phyloP scores from a whole-genome alignment of 306 rosid species.

The Oemleria cerasiformis region DNA sequence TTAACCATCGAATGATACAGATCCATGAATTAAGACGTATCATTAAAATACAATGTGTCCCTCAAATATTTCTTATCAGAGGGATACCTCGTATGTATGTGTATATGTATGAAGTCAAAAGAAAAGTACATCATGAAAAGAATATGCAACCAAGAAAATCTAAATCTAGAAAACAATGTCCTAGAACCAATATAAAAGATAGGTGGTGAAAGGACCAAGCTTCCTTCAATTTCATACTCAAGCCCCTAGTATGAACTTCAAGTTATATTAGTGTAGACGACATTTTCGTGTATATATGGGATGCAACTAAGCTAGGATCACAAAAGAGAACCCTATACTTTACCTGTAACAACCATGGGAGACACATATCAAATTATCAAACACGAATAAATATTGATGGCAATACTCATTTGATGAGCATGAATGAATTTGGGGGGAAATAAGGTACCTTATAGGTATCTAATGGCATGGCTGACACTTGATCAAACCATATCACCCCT shows the following conservation, averaged over 20 bases:
- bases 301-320: background rate
- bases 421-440: background rate
- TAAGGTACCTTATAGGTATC: conserved; percentile 45
- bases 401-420: background rate
- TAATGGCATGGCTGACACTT: conserved; percentile 55
- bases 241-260: background rate
- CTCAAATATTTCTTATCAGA: no score
- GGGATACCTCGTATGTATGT: no score
- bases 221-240: background rate
- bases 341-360: background rate
- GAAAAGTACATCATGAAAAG: background rate
- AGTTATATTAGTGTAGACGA: no score
- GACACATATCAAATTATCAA: background rate
- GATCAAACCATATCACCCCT: conserved; percentile 59
- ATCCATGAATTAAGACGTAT: no score
- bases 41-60: no score
- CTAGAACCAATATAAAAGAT: background rate
- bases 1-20: background rate
- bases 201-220: background rate
- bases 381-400: background rate
- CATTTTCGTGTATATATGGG: no score
- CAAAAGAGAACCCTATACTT: background rate
- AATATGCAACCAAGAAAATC: background rate
- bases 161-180: background rate
- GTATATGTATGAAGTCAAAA: background rate